Percentiles rank a stretch among this genome's conserved stretches.
phyloP scores from a whole-genome alignment of 768 basidiomycete genomes.

The Cystobasidiopsis lactophilus region DNA sequence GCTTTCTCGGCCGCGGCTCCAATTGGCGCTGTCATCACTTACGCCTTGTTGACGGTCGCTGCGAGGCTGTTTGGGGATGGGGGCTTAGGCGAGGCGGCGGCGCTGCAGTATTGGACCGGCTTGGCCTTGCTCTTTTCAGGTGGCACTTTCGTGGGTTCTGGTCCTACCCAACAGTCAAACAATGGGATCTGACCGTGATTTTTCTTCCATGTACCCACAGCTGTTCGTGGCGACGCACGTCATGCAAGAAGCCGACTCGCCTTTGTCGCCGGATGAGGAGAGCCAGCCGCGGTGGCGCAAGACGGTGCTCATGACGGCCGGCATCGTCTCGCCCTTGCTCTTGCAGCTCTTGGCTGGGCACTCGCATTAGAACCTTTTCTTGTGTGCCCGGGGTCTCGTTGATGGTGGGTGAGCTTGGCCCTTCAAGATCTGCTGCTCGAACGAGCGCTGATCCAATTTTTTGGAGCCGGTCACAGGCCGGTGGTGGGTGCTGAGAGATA shows the following conservation, averaged over 20 bases:
- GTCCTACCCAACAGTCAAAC: not conserved
- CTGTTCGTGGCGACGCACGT: conserved; percentile 65
- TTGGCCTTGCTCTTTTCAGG: conserved; percentile 65
- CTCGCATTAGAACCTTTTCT: not conserved
- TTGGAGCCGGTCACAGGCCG: too few species aligned
- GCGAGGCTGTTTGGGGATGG: conserved; percentile 19
- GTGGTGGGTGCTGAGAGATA: too few species aligned
- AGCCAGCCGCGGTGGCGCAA: not conserved
- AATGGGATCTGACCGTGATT: not conserved
- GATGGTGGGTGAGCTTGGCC: too few species aligned
- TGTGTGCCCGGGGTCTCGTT: too few species aligned
- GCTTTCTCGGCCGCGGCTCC: conserved; percentile 73
- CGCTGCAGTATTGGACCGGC: conserved; percentile 37
- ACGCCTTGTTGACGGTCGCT: conserved; percentile 22
- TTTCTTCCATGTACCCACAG: too few species aligned
- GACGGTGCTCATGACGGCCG: not conserved
- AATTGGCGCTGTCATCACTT: conserved; percentile 54
- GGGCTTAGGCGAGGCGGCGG: conserved; percentile 15
- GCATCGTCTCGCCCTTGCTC: not conserved
- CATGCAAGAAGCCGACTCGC: conserved; percentile 13
- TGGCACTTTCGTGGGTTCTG: conserved; percentile 41
- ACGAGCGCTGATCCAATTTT: too few species aligned
- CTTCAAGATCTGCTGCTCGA: too few species aligned
- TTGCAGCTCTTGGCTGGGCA: not conserved
- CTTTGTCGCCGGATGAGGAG: not conserved